Base-by-base conservation (phyloP, 2,329 filamentous ascomycete genomes). In the Aspergillus glaucus region DNA sequence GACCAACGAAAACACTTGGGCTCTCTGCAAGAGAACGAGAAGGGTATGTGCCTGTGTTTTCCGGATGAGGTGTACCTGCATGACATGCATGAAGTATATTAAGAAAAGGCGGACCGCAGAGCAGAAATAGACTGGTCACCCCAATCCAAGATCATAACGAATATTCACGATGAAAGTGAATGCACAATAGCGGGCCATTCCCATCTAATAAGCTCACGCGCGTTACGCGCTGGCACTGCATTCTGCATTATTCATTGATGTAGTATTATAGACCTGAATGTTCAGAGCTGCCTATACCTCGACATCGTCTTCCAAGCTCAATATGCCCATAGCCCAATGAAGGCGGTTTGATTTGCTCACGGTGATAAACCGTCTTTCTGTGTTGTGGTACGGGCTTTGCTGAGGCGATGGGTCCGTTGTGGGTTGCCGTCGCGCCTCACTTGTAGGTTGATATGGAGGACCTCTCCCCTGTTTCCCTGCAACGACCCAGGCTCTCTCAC, bases 401-500 rank as follows among this genome's bases (percentile, higher is more conserved):
- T 60, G 21, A 37, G n/a, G 34, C 17, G 40, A 42, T 22, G 7
- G 22, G 46, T 50, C 55, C 72, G 67, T 43, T 45, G 34, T 8
- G 32, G 22, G 51, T 55, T 55, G 51, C 58, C 59, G 45, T 50
- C 53, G 49, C 17, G 46, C 47, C 15, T 54, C 49, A 22, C 62
- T 56, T 22, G 58, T 58, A 41, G 56, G 74, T 45, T 72, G 67
- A 64, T 95, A 96, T 1, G 82, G 82, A 3, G 90, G 89, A 0
- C 90, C 92, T 42, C 82, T 79, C 0, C 87, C 87, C 57, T 86
- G 75, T 52, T 84, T 79, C 3, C 81, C 86, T 1, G 86, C 84
- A 62, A 85, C 87, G 50, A 80, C 77, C 93, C 93, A 98, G 0
- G 83, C 79, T 2, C 83, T 85, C 67, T 97, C 91, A 65, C 89